Conservation (phyloP, 2,329 filamentous ascomycete genomes). For the Aspergillus vadensis region DNA sequence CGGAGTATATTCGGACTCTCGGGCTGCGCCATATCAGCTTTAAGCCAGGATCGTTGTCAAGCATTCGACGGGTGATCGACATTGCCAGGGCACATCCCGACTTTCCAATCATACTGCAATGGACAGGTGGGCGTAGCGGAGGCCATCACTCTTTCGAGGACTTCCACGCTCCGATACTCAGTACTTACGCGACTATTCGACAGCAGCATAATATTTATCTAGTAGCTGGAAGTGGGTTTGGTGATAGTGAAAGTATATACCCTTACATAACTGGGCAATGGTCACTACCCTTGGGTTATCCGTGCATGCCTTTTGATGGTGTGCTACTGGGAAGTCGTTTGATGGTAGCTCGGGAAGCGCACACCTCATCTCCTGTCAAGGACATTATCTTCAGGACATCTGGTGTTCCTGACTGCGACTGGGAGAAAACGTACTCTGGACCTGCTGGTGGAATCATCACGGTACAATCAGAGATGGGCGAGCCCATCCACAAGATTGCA, state of each 20-base stretch:
- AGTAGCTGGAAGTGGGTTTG: slow-evolving; percentile 88
- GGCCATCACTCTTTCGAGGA: slow-evolving; percentile 95
- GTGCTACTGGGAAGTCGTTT: slow-evolving; percentile 88
- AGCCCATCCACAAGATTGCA: slow-evolving; percentile 45
- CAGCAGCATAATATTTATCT: slow-evolving; percentile 78
- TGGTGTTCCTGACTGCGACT: slow-evolving; percentile 74
- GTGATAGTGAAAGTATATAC: slow-evolving; percentile 85
- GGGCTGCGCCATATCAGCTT: slow-evolving; percentile 92
- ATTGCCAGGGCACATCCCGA: slow-evolving; percentile 91
- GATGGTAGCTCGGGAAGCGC: slow-evolving; percentile 92
- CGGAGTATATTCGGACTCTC: slow-evolving; percentile 90
- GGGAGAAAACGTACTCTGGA: slow-evolving; percentile 88
- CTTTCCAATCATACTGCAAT: slow-evolving; percentile 91
- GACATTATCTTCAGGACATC: slow-evolving; percentile 79
- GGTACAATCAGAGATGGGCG: slow-evolving; percentile 61
- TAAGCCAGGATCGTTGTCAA: slow-evolving; percentile 87
- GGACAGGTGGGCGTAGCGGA: slow-evolving; percentile 91
- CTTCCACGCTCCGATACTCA: slow-evolving; percentile 87
- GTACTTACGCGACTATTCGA: slow-evolving; percentile 79
- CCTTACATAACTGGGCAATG: slow-evolving; percentile 88
- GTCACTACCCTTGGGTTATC: slow-evolving; percentile 84
- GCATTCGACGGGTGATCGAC: slow-evolving; percentile 85
- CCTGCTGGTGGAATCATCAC: slow-evolving; percentile 89
- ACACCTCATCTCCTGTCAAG: slow-evolving; percentile 81
- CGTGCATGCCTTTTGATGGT: slow-evolving; percentile 92